phyloP scores from a whole-genome alignment of 441 rosid genomes.

The Viola pubescens region DNA sequence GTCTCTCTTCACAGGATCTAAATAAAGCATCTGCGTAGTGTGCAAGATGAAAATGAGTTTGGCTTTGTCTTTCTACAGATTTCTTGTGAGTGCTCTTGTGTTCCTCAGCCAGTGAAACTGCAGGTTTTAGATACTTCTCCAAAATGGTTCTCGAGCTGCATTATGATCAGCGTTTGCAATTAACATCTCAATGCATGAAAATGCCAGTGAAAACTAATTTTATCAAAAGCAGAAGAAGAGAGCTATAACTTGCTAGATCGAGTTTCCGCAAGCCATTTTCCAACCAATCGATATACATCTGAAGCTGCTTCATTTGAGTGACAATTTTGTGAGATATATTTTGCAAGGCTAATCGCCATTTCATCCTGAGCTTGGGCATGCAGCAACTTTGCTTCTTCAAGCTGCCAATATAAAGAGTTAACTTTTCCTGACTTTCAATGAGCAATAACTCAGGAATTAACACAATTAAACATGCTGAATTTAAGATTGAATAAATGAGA shows the following conservation, averaged over 20 bases:
- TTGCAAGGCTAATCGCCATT: slow-evolving; percentile 91
- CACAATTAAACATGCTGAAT: neutral
- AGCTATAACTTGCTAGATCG: slow-evolving; percentile 85
- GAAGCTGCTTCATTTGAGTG: slow-evolving; percentile 60
- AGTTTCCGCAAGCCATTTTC: slow-evolving; percentile 98
- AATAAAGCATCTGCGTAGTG: slow-evolving; percentile 94
- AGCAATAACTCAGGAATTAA: neutral
- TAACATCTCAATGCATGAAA: slow-evolving; percentile 18
- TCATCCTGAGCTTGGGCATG: slow-evolving; percentile 94
- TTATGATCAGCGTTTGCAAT: slow-evolving; percentile 15
- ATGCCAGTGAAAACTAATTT: slow-evolving; percentile 9
- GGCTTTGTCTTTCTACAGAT: slow-evolving; percentile 68
- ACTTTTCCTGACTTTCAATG: neutral
- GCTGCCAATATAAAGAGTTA: slow-evolving; percentile 36
- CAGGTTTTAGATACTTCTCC: slow-evolving; percentile 91
- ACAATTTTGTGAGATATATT: slow-evolving; percentile 64
- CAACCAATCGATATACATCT: slow-evolving; percentile 77
- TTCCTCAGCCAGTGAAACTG: slow-evolving; percentile 73
- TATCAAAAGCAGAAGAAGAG: slow-evolving; percentile 13
- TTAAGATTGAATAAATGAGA: neutral
- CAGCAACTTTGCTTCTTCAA: slow-evolving; percentile 93
- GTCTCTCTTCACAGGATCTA: slow-evolving; percentile 87
- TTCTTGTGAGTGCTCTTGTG: slow-evolving; percentile 48
- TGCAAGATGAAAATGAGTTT: slow-evolving; percentile 86
- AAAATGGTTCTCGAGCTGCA: slow-evolving; percentile 92